Conservation (phyloP, 805 yeast species). For the Metschnikowia continentalis region DNA sequence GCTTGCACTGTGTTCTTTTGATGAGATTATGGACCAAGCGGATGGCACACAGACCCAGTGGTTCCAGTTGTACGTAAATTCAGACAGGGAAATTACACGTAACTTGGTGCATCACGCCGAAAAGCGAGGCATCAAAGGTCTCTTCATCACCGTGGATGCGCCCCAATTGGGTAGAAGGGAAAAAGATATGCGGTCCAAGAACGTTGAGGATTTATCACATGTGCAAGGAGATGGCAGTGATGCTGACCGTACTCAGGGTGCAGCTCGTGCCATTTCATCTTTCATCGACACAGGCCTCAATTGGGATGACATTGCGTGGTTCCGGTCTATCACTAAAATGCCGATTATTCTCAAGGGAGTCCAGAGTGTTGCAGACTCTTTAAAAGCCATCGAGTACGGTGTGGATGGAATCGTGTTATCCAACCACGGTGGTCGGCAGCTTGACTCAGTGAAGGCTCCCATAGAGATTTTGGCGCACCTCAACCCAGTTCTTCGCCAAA, state of each 20-base stretch:
- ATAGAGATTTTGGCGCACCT: slow-evolving; percentile 59
- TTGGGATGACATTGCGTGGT: slow-evolving; percentile 41
- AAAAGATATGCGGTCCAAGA: slow-evolving; percentile 68
- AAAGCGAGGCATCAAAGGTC: slow-evolving; percentile 38
- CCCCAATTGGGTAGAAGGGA: slow-evolving; percentile 71
- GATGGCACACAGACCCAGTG: slow-evolving; percentile 38
- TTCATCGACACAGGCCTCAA: slow-evolving; percentile 53
- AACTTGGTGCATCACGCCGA: slow-evolving; percentile 36
- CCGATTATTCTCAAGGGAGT: slow-evolving; percentile 64
- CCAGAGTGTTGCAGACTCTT: slow-evolving; percentile 62
- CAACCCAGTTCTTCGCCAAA: slow-evolving; percentile 39
- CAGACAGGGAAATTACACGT: slow-evolving; percentile 29
- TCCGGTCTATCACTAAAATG: slow-evolving; percentile 34
- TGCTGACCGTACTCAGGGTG: slow-evolving; percentile 73
- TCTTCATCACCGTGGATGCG: slow-evolving; percentile 54
- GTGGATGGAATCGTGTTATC: slow-evolving; percentile 63
- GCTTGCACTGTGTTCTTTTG: slow-evolving; percentile 36
- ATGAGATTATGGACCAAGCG: slow-evolving; percentile 37
- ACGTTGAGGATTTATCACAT: slow-evolving; percentile 22
- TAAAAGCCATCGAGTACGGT: slow-evolving; percentile 54
- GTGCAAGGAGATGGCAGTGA: slow-evolving; percentile 39
- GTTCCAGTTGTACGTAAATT: slow-evolving; percentile 47
- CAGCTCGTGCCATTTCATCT: slow-evolving; percentile 72
- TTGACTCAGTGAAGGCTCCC: slow-evolving; percentile 60
- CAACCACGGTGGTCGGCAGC: slow-evolving; percentile 73